phyloP scores from a whole-genome alignment of 2,329 filamentous ascomycete species.

The Colletotrichum gigasporum region DNA sequence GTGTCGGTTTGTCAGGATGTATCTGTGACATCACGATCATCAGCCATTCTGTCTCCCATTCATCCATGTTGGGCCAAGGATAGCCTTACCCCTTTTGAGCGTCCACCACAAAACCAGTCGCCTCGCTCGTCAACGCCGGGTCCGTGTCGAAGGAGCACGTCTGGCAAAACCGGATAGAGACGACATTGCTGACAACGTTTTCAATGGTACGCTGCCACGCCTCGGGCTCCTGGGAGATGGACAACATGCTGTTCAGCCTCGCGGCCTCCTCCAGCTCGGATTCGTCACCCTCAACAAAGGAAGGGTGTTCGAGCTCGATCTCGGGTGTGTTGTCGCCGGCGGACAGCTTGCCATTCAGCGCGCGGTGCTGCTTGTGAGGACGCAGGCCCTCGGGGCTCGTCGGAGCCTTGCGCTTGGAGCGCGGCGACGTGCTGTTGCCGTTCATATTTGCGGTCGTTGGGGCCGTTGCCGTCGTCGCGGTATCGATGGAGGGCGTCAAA shows the following conservation, averaged over 20 bases:
- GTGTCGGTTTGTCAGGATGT: conserved; percentile 89
- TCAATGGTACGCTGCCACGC: conserved; percentile 98
- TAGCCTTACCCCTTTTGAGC: conserved; percentile 79
- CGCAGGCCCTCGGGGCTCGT: conserved; percentile 50
- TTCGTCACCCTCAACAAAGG: conserved; percentile 48
- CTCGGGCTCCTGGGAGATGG: conserved; percentile 34
- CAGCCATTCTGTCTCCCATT: background rate
- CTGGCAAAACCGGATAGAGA: conserved; percentile 99
- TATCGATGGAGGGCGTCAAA: too few relatives aligned
- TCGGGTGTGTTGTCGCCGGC: conserved; percentile 61
- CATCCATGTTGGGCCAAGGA: background rate
- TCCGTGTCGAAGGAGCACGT: conserved; percentile 99
- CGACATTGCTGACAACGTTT: conserved; percentile 91
- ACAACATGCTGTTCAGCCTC: conserved; percentile 28
- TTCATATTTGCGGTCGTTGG: conserved; percentile 50
- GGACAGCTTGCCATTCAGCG: conserved; percentile 59
- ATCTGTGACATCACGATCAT: conserved; percentile 49
- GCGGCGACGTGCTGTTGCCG: conserved; percentile 48
- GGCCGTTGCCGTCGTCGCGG: too few relatives aligned
- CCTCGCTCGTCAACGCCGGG: conserved; percentile 89
- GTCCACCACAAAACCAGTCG: conserved; percentile 97
- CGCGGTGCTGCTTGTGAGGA: conserved; percentile 52
- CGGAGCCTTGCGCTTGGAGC: conserved; percentile 63
- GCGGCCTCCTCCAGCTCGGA: conserved; percentile 52
- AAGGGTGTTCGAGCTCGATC: conserved; percentile 34